A percentile compares a stretch with the other conserved stretches of the same genome.
Evolutionary conservation across 2,329 filamentous ascomycete genomes (phyloP).

Genomic region (Talaromyces sp.): DNA sequence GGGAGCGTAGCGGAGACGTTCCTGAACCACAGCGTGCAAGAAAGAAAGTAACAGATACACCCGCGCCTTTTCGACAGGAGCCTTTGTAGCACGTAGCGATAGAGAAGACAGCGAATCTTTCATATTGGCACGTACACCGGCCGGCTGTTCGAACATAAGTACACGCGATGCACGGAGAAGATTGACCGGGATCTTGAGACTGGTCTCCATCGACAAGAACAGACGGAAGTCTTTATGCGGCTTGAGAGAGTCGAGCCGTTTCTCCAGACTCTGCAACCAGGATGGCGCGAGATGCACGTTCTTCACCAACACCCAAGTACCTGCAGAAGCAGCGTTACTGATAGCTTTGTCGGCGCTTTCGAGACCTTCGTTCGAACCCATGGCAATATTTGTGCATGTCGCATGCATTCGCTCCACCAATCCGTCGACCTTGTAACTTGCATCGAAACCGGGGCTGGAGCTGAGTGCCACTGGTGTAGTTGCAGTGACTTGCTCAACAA

Average conservation of each 20-base stretch:
- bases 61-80: constrained; percentile 85
- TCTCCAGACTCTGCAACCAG: constrained; percentile 96
- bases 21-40: constrained; percentile 92
- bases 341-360: constrained; percentile 94
- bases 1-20: constrained; percentile 89
- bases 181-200: constrained; percentile 94
- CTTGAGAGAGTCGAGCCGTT: constrained; percentile 92
- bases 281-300: constrained; percentile 95
- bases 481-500: constrained; percentile 79
- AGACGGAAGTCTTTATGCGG: constrained; percentile 89
- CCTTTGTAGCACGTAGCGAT: constrained; percentile 70
- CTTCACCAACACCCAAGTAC: constrained; percentile 96
- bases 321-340: constrained; percentile 83
- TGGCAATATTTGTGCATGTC: constrained; percentile 93
- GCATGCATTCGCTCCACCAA: constrained; percentile 81
- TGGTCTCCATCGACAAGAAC: constrained; percentile 97
- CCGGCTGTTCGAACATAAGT: constrained; percentile 96
- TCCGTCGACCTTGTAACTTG: constrained; percentile 97
- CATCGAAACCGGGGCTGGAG: constrained; percentile 95
- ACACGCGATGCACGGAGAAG: constrained; percentile 88
- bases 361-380: constrained; percentile 95
- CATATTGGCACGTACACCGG: constrained; percentile 96
- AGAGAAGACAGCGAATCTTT: constrained; percentile 90
- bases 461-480: constrained; percentile 85
- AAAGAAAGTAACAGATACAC: constrained; percentile 91